Evolutionary conservation across 352 stramenopile species (phyloP).

Genomic region (Pythium utonaiense): DNA sequence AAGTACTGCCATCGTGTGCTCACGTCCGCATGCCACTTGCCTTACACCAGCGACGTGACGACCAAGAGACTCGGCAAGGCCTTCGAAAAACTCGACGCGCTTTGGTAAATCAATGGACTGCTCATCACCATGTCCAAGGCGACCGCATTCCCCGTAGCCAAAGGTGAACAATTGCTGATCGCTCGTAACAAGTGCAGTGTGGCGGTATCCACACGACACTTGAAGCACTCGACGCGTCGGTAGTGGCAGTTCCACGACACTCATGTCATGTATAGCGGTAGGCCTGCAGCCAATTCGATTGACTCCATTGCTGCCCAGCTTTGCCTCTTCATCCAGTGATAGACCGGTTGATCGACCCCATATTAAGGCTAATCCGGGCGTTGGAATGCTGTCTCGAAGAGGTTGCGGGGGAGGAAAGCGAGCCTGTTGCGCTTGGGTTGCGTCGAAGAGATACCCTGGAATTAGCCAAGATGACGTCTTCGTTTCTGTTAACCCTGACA

Average conservation of each 20-base stretch:
- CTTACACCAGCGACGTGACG: conserved; percentile 31
- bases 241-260: conserved; percentile 39
- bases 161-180: conserved; percentile 73
- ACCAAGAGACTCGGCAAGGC: conserved; percentile 37
- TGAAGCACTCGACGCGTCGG: conserved; percentile 56
- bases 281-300: conserved; percentile 15
- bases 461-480: conserved; percentile 45
- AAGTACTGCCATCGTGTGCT: conserved; percentile 83
- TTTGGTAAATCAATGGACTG: conserved; percentile 38
- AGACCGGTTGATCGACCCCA: conserved; percentile 60
- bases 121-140: conserved; percentile 68
- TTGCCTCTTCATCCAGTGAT: conserved; percentile 56
- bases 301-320: conserved; percentile 15
- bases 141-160: conserved; percentile 76
- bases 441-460: conserved; percentile 49
- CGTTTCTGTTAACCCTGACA: conserved; percentile 31
- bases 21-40: conserved; percentile 69
- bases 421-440: conserved; percentile 8
- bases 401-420: conserved; percentile 15
- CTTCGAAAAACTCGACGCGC: conserved; percentile 54
- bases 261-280: conserved; percentile 22
- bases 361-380: conserved; percentile 47
- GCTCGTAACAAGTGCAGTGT: conserved; percentile 65
- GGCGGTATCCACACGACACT: conserved; percentile 72
- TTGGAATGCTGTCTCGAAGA: conserved; percentile 33